A percentile compares a stretch with the other conserved stretches of the same genome.
These are phyloP conservation scores for Paratinospora sagittata DNA, from an alignment of 164 flowering plant genomes.

Conservation along the genomic window DNA sequence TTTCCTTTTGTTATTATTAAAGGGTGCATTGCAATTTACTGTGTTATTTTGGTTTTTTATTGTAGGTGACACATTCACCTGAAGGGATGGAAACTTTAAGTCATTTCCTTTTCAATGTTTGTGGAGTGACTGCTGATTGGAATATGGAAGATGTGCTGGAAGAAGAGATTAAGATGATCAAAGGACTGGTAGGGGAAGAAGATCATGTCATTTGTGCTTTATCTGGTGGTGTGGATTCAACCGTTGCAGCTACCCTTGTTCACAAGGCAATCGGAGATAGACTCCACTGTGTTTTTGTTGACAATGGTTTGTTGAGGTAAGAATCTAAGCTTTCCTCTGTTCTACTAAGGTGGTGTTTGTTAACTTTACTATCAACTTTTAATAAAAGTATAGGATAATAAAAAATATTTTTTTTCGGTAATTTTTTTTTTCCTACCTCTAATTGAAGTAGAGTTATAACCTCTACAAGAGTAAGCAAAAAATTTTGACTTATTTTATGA, in stretches of 20 bases:
- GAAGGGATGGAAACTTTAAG: constrained; percentile 85
- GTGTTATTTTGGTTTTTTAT: neutral
- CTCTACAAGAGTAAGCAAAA: too few species aligned
- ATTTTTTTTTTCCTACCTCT: too few species aligned
- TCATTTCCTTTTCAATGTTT: constrained; percentile 70
- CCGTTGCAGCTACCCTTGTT: constrained; percentile 97
- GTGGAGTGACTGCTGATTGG: constrained; percentile 76
- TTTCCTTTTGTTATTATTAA: too few species aligned
- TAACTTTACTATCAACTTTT: too few species aligned
- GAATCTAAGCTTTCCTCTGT: neutral
- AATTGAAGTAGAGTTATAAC: too few species aligned
- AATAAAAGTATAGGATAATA: too few species aligned
- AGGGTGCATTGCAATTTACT: neutral
- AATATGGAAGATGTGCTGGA: constrained; percentile 82
- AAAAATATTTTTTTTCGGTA: too few species aligned
- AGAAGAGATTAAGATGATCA: constrained; percentile 74
- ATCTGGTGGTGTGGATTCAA: constrained; percentile 95
- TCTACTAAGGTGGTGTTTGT: too few species aligned
- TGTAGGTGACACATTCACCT: constrained; percentile 87
- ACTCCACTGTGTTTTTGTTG: constrained; percentile 92
- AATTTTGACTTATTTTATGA: too few species aligned
- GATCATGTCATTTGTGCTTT: constrained; percentile 93
- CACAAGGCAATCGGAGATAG: constrained; percentile 92
- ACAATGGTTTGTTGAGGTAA: constrained; percentile 91
- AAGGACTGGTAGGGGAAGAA: constrained; percentile 45